These are phyloP conservation scores for Neoarthrinium moseri DNA, from an alignment of 2,329 filamentous ascomycete genomes.

Conservation along the genomic window DNA sequence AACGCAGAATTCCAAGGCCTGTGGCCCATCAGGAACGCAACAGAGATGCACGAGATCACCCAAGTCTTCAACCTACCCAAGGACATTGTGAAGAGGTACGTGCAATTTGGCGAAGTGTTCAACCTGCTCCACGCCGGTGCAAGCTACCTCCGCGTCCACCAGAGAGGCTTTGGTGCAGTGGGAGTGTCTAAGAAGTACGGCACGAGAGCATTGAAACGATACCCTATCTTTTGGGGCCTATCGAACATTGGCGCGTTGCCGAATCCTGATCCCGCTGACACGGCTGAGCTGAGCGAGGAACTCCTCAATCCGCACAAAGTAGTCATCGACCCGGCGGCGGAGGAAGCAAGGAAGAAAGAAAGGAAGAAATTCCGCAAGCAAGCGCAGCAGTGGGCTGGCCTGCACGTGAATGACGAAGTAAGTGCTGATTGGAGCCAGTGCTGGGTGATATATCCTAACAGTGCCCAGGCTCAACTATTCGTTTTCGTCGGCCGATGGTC, in stretches of 20 bases:
- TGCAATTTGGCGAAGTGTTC: slow-evolving; percentile 69
- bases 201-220: slow-evolving; percentile 63
- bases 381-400: slow-evolving; percentile 66
- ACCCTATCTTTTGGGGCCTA: slow-evolving; percentile 69
- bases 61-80: slow-evolving; percentile 61
- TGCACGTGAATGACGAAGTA: slow-evolving; percentile 48
- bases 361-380: slow-evolving; percentile 55
- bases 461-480: slow-evolving; percentile 56
- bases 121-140: slow-evolving; percentile 67
- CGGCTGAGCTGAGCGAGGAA: slow-evolving; percentile 57
- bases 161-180: slow-evolving; percentile 66
- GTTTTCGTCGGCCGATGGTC: slow-evolving; percentile 71
- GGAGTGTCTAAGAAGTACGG: slow-evolving; percentile 69
- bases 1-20: slow-evolving; percentile 70
- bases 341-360: too few relatives aligned
- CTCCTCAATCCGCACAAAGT: slow-evolving; percentile 44
- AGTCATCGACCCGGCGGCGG: slow-evolving; percentile 54
- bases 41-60: slow-evolving; percentile 63
- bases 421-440: too few relatives aligned
- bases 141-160: slow-evolving; percentile 64
- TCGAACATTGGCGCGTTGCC: slow-evolving; percentile 62
- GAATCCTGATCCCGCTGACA: slow-evolving; percentile 65
- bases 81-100: slow-evolving; percentile 57
- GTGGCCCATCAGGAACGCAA: slow-evolving; percentile 64
- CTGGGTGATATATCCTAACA: too few relatives aligned